A percentile compares a stretch with the other conserved stretches of the same genome.
These are phyloP conservation scores for Cryptococcus sp. DNA, from an alignment of 1,284 basidiomycete species.

Conservation along the genomic window DNA sequence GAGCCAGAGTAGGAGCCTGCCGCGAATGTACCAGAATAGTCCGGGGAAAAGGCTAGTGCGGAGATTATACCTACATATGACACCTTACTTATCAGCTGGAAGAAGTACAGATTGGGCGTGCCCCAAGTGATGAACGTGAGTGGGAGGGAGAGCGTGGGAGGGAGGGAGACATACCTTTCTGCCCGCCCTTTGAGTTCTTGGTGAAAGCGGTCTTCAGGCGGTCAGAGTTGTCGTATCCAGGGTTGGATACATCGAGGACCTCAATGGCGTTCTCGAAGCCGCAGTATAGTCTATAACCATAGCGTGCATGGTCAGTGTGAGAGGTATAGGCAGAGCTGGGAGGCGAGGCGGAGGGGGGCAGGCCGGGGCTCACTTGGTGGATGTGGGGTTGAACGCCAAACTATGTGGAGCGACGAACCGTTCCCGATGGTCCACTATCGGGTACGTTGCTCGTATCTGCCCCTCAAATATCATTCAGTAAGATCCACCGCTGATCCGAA, in stretches of 20 bases:
- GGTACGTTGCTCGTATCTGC: constrained; percentile 82
- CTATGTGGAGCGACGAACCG: constrained; percentile 78
- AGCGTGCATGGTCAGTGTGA: neutral
- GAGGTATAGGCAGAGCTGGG: neutral
- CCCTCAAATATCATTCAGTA: neutral
- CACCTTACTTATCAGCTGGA: no score
- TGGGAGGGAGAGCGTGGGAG: neutral
- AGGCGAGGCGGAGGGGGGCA: no score
- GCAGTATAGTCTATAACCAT: constrained; percentile 67
- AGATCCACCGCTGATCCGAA: neutral
- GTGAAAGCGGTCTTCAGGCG: constrained; percentile 70
- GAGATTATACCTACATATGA: constrained; percentile 71
- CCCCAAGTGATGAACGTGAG: no score
- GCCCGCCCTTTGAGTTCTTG: constrained; percentile 73
- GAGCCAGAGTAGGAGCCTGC: constrained; percentile 61
- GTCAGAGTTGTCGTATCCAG: constrained; percentile 51
- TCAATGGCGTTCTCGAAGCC: constrained; percentile 87
- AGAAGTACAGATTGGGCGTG: no score
- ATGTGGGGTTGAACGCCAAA: constrained; percentile 68
- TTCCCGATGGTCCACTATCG: constrained; percentile 85
- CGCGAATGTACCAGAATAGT: constrained; percentile 67
- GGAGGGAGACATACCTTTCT: constrained; percentile 62
- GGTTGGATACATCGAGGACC: constrained; percentile 65
- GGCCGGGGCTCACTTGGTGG: constrained; percentile 60
- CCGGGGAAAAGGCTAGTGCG: constrained; percentile 68